Conservation (phyloP, 1,284 basidiomycete species). For the Ganoderma boninense region DNA sequence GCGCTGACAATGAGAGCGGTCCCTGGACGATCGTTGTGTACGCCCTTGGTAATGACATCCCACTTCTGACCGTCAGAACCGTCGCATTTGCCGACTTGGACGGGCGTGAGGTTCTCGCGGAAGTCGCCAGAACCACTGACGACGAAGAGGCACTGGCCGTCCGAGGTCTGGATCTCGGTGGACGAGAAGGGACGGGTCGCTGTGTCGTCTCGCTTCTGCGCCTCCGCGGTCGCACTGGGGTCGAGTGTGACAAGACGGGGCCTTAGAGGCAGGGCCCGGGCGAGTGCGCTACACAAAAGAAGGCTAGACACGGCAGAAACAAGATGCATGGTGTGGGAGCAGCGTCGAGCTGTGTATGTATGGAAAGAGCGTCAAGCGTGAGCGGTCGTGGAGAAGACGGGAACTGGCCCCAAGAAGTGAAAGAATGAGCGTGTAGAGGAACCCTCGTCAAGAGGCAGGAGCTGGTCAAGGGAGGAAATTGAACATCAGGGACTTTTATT, state of each 20-base stretch:
- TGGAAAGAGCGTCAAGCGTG: slow-evolving; percentile 2
- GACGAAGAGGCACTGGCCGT: slow-evolving; percentile 16
- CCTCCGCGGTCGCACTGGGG: slow-evolving; percentile 12
- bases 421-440: background rate
- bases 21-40: slow-evolving; percentile 15
- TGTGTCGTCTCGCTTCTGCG: slow-evolving; percentile 14
- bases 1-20: slow-evolving; percentile 13
- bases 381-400: background rate
- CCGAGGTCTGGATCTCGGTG: slow-evolving; percentile 14
- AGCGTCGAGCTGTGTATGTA: slow-evolving; percentile 4
- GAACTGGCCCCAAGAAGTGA: slow-evolving; percentile 6
- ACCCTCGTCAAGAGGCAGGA: slow-evolving; percentile 13
- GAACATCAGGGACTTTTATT: background rate
- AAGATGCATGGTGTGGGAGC: slow-evolving; percentile 2
- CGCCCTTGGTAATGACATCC: slow-evolving; percentile 15
- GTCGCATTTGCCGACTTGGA: slow-evolving; percentile 13
- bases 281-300: background rate
- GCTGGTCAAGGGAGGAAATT: background rate
- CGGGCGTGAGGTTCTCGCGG: slow-evolving; percentile 16
- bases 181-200: slow-evolving; percentile 14
- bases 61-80: slow-evolving; percentile 14
- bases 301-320: slow-evolving; percentile 3
- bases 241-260: slow-evolving; percentile 9
- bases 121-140: slow-evolving; percentile 16
- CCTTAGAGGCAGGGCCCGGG: background rate